Percentiles rank a stretch among this genome's conserved stretches.
phyloP scores from a whole-genome alignment of 2,329 filamentous ascomycete genomes.

The Xylariaceae sp. region DNA sequence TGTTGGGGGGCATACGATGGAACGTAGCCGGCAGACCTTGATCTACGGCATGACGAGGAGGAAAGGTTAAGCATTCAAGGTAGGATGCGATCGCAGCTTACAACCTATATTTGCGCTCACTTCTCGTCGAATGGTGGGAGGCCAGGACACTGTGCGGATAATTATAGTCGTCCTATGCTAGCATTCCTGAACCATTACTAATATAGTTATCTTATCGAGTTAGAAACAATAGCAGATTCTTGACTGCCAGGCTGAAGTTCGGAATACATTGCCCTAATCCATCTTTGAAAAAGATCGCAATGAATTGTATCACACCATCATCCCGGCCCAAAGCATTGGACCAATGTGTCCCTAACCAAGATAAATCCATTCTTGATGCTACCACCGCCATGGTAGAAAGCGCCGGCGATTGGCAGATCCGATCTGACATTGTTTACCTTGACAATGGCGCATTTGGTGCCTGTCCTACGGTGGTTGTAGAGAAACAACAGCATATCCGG shows the following conservation, averaged over 20 bases:
- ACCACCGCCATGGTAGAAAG: conserved; percentile 22
- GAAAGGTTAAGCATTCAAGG: too few species aligned
- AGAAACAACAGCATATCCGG: conserved; percentile 12
- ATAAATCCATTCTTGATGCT: background rate
- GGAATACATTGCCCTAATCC: background rate
- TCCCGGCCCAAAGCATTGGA: background rate
- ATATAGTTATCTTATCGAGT: too few species aligned
- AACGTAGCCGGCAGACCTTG: background rate
- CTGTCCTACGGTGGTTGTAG: conserved; percentile 9
- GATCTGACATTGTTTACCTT: conserved; percentile 15
- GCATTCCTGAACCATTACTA: too few species aligned
- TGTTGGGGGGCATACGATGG: background rate
- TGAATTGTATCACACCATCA: conserved; percentile 1
- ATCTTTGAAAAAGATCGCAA: background rate
- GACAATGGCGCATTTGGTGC: conserved; percentile 20
- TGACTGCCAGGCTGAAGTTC: too few species aligned
- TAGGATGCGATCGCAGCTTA: too few species aligned
- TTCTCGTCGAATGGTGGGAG: too few species aligned
- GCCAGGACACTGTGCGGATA: too few species aligned
- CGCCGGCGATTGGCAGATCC: conserved; percentile 15
- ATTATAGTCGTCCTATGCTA: too few species aligned
- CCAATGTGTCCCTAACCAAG: background rate
- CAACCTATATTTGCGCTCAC: too few species aligned
- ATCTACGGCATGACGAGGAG: background rate
- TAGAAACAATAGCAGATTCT: too few species aligned